Evolutionary conservation across 1,284 basidiomycete genomes (phyloP).

Genomic region (Wolfiporia cocos): DNA sequence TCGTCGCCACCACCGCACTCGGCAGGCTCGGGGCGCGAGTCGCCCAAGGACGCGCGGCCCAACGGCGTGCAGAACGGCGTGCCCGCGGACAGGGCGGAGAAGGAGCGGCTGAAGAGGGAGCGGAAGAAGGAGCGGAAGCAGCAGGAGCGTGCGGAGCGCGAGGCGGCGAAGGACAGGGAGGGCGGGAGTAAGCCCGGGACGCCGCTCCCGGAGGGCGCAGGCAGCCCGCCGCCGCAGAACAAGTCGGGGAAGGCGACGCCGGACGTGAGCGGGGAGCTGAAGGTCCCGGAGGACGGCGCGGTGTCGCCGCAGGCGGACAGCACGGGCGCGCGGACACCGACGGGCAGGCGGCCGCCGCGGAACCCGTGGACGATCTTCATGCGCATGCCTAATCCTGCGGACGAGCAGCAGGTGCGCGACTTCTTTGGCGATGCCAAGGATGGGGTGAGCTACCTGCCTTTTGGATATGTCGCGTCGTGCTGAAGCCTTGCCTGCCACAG

Average conservation of each 20-base stretch:
- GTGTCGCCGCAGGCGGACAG: conserved; percentile 50
- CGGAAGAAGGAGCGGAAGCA: conserved; percentile 55
- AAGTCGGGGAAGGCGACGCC: conserved; percentile 40
- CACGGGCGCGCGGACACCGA: conserved; percentile 62
- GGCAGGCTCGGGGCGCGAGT: conserved; percentile 27
- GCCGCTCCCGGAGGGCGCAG: conserved; percentile 13
- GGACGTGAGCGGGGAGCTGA: conserved; percentile 23
- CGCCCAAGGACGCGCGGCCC: conserved; percentile 30
- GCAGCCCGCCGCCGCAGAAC: conserved; percentile 15
- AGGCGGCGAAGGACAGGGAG: conserved; percentile 29
- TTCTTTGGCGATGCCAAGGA: conserved; percentile 68
- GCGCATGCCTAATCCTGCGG: conserved; percentile 53
- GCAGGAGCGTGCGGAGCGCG: conserved; percentile 37
- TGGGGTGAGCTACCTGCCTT: conserved; percentile 39
- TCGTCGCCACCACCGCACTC: conserved; percentile 27
- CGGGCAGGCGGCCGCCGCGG: conserved; percentile 51
- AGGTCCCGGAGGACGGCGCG: conserved; percentile 36
- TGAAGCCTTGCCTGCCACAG: too few species aligned
- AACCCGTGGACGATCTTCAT: conserved; percentile 86
- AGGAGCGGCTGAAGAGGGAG: conserved; percentile 48
- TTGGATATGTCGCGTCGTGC: not conserved
- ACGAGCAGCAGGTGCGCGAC: conserved; percentile 65
- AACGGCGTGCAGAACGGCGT: conserved; percentile 27
- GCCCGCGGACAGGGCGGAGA: conserved; percentile 36
- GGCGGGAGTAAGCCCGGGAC: conserved; percentile 20